Evolutionary conservation across 371 early-diverging fungal genomes (phyloP), one percentile per base, ranked within the genome.

Genomic region (Rhizopus stolonifer): DNA sequence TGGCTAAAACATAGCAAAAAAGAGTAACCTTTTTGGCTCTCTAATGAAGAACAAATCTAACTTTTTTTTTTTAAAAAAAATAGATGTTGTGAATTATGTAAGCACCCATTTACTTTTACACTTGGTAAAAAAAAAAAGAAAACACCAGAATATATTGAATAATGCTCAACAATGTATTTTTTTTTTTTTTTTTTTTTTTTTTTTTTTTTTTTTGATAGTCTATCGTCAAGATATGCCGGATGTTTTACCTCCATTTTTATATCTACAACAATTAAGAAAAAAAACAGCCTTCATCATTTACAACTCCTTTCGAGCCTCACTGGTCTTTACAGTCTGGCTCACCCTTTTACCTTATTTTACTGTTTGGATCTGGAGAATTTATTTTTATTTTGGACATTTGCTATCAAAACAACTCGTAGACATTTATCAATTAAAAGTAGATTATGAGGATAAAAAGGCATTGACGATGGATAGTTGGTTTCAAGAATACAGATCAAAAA

Each of bases 1-100:
- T 96, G 96, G 95, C 67, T 96, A 11, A 73, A 82, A 10, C 94
- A 93, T 58, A 88, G 90, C 61, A 78, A 83, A 65, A 95, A 92
- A 73, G 80, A 78, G 84, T 79, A 79, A 31, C 15, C n/a, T 38
- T n/a, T 21, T n/a, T 42, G 21, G 2, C 5, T 36, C 15, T 2
- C 15, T 36, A 36, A n/a, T 36, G 11, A 11, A 6, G 29, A 6
- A 9, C 29, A 9, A 29, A 29, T 29, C 11, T 29, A 29, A 1
- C 6, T 29, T 9, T 29, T 29, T 1, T 9, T 11, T 44, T 44
- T 4, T 25, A 14, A 13, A 45, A 14, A 25, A 15, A n/a, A n/a
- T 29, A 38, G 38, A 15, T 15, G 38, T 38, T 42, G 42, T 13
- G 42, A 42, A 63, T 81, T 96, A 11, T 96, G 97, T 74, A 87